These are phyloP conservation scores for Exsudoporus frostii DNA, from an alignment of 768 basidiomycete species.

Conservation along the genomic window DNA sequence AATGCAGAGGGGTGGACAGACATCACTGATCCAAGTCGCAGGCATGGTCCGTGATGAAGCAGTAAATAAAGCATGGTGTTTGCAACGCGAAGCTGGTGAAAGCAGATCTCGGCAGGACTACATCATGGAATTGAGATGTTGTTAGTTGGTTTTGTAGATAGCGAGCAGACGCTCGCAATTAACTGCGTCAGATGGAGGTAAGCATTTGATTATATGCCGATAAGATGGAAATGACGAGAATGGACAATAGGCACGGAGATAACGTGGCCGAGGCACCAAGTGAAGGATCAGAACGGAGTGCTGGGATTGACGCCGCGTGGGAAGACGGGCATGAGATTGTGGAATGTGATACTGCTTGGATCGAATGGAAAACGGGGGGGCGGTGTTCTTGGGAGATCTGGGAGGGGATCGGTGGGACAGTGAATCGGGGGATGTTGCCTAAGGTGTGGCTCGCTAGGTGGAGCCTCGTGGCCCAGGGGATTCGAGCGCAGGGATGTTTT, in stretches of 20 bases:
- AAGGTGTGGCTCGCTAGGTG: constrained; percentile 11
- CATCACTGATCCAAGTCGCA: constrained; percentile 28
- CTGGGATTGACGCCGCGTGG: constrained; percentile 25
- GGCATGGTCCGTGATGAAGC: constrained; percentile 31
- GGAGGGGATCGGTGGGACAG: constrained; percentile 25
- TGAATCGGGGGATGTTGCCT: constrained; percentile 26
- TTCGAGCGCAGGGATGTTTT: constrained; percentile 51
- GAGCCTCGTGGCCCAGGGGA: constrained; percentile 35
- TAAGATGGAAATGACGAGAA: constrained; percentile 23
- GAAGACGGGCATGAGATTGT: constrained; percentile 62
- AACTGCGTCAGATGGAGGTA: constrained; percentile 28
- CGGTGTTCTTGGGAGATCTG: constrained; percentile 31
- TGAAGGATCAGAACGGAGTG: constrained; percentile 10
- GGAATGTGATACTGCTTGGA: constrained; percentile 49
- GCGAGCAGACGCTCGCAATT: constrained; percentile 24
- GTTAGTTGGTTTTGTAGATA: constrained; percentile 21
- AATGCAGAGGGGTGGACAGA: constrained; percentile 13
- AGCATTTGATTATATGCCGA: constrained; percentile 28
- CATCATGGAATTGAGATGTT: constrained; percentile 29
- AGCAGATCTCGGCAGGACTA: constrained; percentile 26
- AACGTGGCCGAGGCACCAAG: neutral
- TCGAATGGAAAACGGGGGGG: constrained; percentile 39
- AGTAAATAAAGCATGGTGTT: constrained; percentile 16
- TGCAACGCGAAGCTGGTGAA: constrained; percentile 16
- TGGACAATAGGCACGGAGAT: constrained; percentile 5